Base-by-base conservation (phyloP, 768 basidiomycete species). In the Ramaria sp. region DNA sequence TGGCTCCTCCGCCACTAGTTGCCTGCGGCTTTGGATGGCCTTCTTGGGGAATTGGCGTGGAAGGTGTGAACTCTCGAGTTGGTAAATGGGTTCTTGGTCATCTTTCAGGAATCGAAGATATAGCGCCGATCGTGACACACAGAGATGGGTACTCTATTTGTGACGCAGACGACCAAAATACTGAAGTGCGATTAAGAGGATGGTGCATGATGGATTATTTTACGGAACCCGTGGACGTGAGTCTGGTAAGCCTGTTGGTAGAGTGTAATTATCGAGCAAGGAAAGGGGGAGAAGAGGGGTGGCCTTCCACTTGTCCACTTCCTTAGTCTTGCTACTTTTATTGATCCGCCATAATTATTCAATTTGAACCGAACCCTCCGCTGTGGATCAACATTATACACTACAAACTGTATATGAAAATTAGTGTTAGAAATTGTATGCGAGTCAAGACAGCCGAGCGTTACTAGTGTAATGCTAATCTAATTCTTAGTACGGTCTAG, bases 1-100 rank as follows among this genome's bases (percentile, higher is more conserved):
- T 93, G 13, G 88, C 91, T 0, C 71, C 86, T 20, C 94, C 93
- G 7, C 76, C 85, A 4, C 71, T 76, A 10, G 74, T 95, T 22
- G 89, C 94, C 4, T 79, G 78, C 61, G 93, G 93, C 0, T 82
- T 91, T 63, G 91, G 91, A 13, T 91, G 84, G 83, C 89, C 90
- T 0, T 71, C 75, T 38, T 73, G 77, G 70, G 84, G 85, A 2
- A 64, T 92, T 7, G 92, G 92, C 4, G 73, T 92, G n/a, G 83
- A 89, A 65, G 93, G 93, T 1, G 83, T 93, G 41, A 97, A 97
- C 64, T 75, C 74, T 22, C 76, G 84, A n/a, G 71, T 91, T 3
- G 83, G 78, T 2, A 71, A 70, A 54, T 95, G 90, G 86, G 66
- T 92, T 19, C 65, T 91, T 45, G 76, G 79, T 39, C 69, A 72